Evolutionary conservation across 23 red algal genomes (phyloP).

Genomic region (Gracilaria caudata): DNA sequence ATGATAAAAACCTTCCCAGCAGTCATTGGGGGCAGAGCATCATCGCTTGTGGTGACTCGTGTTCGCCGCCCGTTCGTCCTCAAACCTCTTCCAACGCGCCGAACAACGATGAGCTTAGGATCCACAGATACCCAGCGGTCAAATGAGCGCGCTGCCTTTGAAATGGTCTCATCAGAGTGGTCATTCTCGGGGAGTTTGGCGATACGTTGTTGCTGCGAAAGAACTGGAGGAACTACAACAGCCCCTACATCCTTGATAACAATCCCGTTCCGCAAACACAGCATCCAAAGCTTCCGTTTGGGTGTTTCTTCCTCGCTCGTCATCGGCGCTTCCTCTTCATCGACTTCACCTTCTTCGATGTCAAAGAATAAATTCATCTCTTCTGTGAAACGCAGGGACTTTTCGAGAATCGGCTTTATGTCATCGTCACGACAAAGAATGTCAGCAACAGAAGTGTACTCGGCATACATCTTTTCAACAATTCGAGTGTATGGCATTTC

Average conservation of each 20-base stretch:
- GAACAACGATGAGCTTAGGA: slow-evolving; percentile 44
- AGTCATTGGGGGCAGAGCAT: slow-evolving; percentile 8
- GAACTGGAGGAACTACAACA: slow-evolving; percentile 25
- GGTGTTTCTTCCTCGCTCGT: background rate
- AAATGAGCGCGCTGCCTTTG: background rate
- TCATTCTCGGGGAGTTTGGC: slow-evolving; percentile 26
- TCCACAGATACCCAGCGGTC: slow-evolving; percentile 51
- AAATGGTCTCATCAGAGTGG: background rate
- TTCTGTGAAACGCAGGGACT: slow-evolving; percentile 29
- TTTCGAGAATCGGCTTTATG: slow-evolving; percentile 14
- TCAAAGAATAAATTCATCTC: slow-evolving; percentile 24
- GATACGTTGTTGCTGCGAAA: slow-evolving; percentile 55
- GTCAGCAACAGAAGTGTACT: slow-evolving; percentile 35
- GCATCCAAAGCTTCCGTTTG: slow-evolving; percentile 36
- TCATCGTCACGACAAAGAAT: slow-evolving; percentile 15
- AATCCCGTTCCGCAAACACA: slow-evolving; percentile 56
- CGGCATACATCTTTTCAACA: background rate
- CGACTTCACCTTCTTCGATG: background rate
- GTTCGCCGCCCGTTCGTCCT: slow-evolving; percentile 1
- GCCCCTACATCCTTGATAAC: slow-evolving; percentile 48
- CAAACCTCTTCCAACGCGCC: slow-evolving; percentile 20
- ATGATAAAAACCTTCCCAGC: slow-evolving; percentile 8
- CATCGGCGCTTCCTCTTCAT: background rate
- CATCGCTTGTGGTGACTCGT: slow-evolving; percentile 26
- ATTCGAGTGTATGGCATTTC: slow-evolving; percentile 47